These are phyloP conservation scores for Globisporangium parvum DNA, from an alignment of 352 stramenopile genomes.

Conservation along the genomic window DNA sequence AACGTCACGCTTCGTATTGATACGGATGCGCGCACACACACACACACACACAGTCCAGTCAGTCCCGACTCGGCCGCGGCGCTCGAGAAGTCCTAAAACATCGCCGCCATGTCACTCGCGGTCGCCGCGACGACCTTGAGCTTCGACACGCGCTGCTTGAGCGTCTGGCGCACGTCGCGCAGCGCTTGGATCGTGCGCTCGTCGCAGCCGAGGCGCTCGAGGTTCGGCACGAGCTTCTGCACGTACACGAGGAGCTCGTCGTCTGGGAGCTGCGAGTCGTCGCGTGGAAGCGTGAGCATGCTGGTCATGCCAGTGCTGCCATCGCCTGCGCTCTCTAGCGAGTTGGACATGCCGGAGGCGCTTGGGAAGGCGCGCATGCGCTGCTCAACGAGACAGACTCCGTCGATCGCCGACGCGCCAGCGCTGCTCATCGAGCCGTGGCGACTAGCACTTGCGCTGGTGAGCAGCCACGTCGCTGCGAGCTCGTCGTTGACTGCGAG, in stretches of 20 bases:
- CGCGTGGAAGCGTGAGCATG: not conserved
- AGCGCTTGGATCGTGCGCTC: conserved; percentile 15
- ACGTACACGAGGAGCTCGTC: conserved; percentile 12
- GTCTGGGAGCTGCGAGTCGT: conserved; percentile 7
- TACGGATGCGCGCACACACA: not conserved
- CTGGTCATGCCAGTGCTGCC: not conserved
- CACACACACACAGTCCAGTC: not conserved
- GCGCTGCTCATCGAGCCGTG: not conserved
- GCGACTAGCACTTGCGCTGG: not conserved
- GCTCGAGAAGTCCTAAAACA: not conserved
- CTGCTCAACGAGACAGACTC: not conserved
- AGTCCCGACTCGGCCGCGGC: too few species aligned
- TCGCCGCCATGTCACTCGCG: not conserved
- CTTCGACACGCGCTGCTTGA: conserved; percentile 10
- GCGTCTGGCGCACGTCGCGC: conserved; percentile 13
- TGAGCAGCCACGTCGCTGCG: not conserved
- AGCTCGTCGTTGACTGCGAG: conserved; percentile 10
- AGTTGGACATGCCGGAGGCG: too few species aligned
- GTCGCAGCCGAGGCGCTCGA: conserved; percentile 16
- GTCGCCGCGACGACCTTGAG: not conserved
- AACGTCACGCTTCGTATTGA: too few species aligned
- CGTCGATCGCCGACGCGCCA: too few species aligned
- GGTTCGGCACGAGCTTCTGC: conserved; percentile 16
- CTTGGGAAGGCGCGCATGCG: not conserved
- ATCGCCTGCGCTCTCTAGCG: not conserved